A percentile compares a stretch with the other conserved stretches of the same genome.
Evolutionary conservation across 2,329 filamentous ascomycete species (phyloP).

Genomic region (Mariannaea sp.): DNA sequence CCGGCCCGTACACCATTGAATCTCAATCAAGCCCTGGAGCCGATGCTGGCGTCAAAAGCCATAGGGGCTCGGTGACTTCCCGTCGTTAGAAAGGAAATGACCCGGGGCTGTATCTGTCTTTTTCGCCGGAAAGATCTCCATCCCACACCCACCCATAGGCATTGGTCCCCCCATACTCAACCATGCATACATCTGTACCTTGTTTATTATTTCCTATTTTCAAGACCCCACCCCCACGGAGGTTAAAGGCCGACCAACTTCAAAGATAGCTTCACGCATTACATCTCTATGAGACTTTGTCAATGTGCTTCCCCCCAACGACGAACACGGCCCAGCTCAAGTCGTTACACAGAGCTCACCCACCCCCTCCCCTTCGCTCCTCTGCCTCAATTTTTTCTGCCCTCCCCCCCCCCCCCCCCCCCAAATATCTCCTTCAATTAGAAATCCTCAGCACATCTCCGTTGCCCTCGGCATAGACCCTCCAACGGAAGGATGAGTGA

Average conservation of each 20-base stretch:
- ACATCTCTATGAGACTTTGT: slow-evolving; percentile 5
- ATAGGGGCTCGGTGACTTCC: slow-evolving; percentile 26
- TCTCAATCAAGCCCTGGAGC: slow-evolving; percentile 1
- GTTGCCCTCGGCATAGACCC: slow-evolving; percentile 1
- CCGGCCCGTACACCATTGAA: slow-evolving; percentile 7
- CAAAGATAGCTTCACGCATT: slow-evolving; percentile 6
- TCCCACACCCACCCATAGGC: slow-evolving; percentile 18
- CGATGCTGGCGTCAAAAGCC: slow-evolving; percentile 14
- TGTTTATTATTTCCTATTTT: slow-evolving; percentile 32
- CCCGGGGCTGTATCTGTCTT: slow-evolving; percentile 20
- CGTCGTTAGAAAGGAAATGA: slow-evolving; percentile 18
- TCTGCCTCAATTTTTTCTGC: too few species aligned
- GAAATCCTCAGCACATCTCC: background rate
- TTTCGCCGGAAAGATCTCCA: slow-evolving; percentile 14
- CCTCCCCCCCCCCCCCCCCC: slow-evolving; percentile 5
- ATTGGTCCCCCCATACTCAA: slow-evolving; percentile 14
- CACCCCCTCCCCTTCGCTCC: too few species aligned
- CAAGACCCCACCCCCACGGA: slow-evolving; percentile 36
- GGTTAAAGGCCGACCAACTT: slow-evolving; percentile 34
- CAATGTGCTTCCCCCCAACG: background rate
- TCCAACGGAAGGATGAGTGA: background rate
- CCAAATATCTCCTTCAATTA: slow-evolving; percentile 2
- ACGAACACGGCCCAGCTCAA: slow-evolving; percentile 5
- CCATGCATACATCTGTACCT: slow-evolving; percentile 14
- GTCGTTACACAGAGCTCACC: background rate